A percentile compares a stretch with the other conserved stretches of the same genome.
Evolutionary conservation across 164 flowering plant genomes (phyloP).

Genomic region (Nelumbo lutea): DNA sequence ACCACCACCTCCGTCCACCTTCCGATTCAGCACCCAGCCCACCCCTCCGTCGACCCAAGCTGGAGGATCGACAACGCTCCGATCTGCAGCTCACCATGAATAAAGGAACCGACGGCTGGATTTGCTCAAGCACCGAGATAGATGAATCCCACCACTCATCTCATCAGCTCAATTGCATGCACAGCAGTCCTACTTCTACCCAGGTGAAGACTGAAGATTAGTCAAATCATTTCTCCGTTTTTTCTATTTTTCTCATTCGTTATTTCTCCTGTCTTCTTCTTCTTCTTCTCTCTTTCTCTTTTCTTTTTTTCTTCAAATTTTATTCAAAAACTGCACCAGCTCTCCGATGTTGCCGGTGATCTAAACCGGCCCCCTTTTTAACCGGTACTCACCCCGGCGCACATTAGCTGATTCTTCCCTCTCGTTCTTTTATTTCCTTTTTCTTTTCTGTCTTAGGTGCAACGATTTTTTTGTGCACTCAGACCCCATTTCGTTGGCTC

Average conservation of each 20-base stretch:
- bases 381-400: not conserved
- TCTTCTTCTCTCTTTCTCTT: too few species aligned
- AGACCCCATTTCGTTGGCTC: not conserved
- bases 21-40: not conserved
- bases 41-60: not conserved
- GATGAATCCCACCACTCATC: not conserved
- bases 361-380: not conserved
- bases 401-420: constrained; percentile 9
- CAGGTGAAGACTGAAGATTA: not conserved
- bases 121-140: not conserved
- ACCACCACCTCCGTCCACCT: not conserved
- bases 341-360: not conserved
- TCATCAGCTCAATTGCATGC: not conserved
- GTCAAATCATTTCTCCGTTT: not conserved
- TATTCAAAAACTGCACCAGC: not conserved
- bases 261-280: not conserved
- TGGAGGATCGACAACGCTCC: not conserved
- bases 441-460: constrained; percentile 6
- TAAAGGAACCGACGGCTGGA: constrained; percentile 3
- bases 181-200: not conserved
- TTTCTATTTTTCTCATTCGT: not conserved
- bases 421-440: not conserved
- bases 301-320: too few species aligned
- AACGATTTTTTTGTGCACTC: constrained; percentile 1
- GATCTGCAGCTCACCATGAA: not conserved